Evolutionary conservation across 2,329 filamentous ascomycete species (phyloP).

Genomic region (Coniochaeta sp.): DNA sequence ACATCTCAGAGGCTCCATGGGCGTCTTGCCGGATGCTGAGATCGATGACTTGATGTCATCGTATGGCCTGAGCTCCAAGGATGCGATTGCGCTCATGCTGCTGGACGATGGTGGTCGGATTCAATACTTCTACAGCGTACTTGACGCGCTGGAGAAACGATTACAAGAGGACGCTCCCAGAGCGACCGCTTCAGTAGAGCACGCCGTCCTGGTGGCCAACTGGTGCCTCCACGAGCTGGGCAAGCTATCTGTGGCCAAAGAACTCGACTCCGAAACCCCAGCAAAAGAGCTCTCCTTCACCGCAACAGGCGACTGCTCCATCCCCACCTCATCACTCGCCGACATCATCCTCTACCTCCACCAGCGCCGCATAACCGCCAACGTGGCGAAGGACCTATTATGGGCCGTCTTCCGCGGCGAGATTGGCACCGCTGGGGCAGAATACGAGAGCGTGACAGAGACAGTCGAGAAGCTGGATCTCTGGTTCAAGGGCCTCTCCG

Average conservation of each 20-base stretch:
- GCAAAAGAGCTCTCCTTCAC: constrained; percentile 22
- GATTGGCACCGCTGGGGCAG: constrained; percentile 18
- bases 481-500: constrained; percentile 47
- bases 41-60: constrained; percentile 52
- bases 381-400: constrained; percentile 52
- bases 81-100: constrained; percentile 72
- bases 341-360: constrained; percentile 44
- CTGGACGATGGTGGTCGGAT: constrained; percentile 73
- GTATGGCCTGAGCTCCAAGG: constrained; percentile 69
- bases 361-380: constrained; percentile 42
- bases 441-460: constrained; percentile 27
- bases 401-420: constrained; percentile 43
- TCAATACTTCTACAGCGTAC: constrained; percentile 71
- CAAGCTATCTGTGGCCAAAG: constrained; percentile 50
- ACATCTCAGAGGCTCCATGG: constrained; percentile 56
- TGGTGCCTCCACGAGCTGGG: constrained; percentile 74
- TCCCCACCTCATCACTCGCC: constrained; percentile 40
- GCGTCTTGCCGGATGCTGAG: constrained; percentile 65
- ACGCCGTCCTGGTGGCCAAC: constrained; percentile 46
- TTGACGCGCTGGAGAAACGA: constrained; percentile 35
- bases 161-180: constrained; percentile 6
- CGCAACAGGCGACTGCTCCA: constrained; percentile 39
- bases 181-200: constrained; percentile 7
- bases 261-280: constrained; percentile 9
- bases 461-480: constrained; percentile 39